Percentiles rank a stretch among this genome's conserved stretches.
phyloP scores from a whole-genome alignment of 306 rosid species.

The Castanea mollissima region DNA sequence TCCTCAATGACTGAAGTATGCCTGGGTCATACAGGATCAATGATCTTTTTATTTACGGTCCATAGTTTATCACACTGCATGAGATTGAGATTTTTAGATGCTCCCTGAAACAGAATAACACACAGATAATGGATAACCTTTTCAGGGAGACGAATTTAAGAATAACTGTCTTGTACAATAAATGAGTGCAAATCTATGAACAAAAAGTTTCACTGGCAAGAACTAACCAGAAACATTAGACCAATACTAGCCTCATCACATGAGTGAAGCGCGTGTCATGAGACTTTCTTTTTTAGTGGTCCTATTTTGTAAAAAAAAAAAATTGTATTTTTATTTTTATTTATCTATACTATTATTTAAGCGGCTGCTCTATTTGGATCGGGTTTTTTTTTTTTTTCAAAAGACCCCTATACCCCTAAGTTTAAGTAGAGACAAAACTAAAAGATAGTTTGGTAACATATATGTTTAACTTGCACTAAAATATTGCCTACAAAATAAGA shows the following conservation, averaged over 20 bases:
- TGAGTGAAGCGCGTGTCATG: no score
- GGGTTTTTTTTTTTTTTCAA: no score
- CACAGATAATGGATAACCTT: constrained; percentile 16
- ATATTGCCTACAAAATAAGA: no score
- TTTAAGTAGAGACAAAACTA: no score
- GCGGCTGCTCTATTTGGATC: no score
- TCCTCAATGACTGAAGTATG: constrained; percentile 77
- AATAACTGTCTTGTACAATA: constrained; percentile 1
- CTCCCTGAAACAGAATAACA: constrained; percentile 54
- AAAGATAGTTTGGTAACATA: no score
- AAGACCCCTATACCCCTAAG: no score
- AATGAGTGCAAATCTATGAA: not conserved
- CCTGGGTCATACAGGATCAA: constrained; percentile 91
- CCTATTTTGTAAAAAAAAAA: no score
- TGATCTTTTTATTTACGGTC: constrained; percentile 88
- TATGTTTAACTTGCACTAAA: no score
- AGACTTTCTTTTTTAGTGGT: no score
- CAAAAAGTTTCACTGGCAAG: not conserved
- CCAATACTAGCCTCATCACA: not conserved
- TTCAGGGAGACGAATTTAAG: constrained; percentile 4
- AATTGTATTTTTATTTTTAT: no score
- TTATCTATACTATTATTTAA: no score
- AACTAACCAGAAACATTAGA: not conserved
- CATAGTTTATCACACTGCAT: constrained; percentile 99
- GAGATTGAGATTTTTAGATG: constrained; percentile 87